Evolutionary conservation across 139 green algal species (phyloP).

Genomic region (Chlamydomonas urium): DNA sequence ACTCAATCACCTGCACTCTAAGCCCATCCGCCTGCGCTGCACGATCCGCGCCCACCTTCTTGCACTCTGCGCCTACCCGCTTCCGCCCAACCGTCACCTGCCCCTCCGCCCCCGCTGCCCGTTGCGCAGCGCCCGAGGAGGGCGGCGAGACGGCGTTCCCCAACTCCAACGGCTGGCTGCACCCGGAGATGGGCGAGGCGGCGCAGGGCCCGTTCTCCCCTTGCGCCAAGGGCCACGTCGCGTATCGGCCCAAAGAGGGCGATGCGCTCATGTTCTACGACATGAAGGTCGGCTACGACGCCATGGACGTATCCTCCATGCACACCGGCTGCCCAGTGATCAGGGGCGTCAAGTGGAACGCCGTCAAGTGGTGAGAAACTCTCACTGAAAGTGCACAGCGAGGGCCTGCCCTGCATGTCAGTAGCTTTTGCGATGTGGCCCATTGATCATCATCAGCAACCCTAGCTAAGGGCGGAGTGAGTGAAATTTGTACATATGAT

Average conservation of each 20-base stretch:
- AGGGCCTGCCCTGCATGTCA: too few relatives aligned
- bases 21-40: too few relatives aligned
- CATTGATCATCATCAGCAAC: too few relatives aligned
- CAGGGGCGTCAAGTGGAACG: constrained; percentile 19
- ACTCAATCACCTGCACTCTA: too few relatives aligned
- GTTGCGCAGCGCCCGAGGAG: constrained; percentile 29
- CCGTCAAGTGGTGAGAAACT: constrained; percentile 18
- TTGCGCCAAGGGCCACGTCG: constrained; percentile 39
- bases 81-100: too few relatives aligned
- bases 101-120: too few relatives aligned
- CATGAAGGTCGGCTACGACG: constrained; percentile 12
- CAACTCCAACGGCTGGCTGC: constrained; percentile 28
- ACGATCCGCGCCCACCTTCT: too few relatives aligned
- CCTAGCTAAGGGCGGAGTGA: too few relatives aligned
- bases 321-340: constrained; percentile 21
- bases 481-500: too few relatives aligned
- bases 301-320: neutral
- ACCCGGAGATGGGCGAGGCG: constrained; percentile 25
- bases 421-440: too few relatives aligned
- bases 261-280: constrained; percentile 56
- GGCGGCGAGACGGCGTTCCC: constrained; percentile 58
- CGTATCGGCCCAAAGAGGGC: constrained; percentile 50
- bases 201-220: constrained; percentile 21
- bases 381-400: too few relatives aligned
- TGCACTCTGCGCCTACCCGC: too few relatives aligned